Evolutionary conservation across 169 alveolate genomes (phyloP).

Genomic region (Plasmodium gaboni): DNA sequence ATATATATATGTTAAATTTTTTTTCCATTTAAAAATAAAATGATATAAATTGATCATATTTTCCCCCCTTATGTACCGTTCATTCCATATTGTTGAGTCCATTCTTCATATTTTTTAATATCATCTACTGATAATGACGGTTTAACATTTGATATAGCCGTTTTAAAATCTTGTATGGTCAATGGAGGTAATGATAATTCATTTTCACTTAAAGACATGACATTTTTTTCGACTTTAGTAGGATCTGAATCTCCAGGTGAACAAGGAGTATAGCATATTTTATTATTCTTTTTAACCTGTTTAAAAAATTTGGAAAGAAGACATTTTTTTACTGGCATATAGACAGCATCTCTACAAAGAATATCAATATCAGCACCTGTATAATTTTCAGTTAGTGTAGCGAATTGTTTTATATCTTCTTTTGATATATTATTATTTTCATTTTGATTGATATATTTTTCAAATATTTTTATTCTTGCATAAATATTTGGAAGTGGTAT

Average conservation of each 20-base stretch:
- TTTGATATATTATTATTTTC: constrained; percentile 82
- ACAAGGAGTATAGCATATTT: constrained; percentile 84
- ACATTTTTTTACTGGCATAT: constrained; percentile 83
- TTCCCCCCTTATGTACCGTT: constrained; percentile 56
- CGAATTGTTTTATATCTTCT: constrained; percentile 86
- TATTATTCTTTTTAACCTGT: constrained; percentile 67
- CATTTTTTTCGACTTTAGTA: constrained; percentile 82
- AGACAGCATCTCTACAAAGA: constrained; percentile 81
- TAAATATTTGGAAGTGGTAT: constrained; percentile 98
- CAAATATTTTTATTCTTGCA: constrained; percentile 92
- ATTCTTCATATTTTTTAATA: constrained; percentile 81
- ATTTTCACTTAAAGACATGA: constrained; percentile 87
- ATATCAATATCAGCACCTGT: constrained; percentile 84
- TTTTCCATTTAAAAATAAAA: too few relatives aligned
- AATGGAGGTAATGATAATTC: constrained; percentile 86
- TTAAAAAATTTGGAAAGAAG: constrained; percentile 79
- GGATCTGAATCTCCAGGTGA: constrained; percentile 86
- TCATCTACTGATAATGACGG: constrained; percentile 75
- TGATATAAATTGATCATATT: too few relatives aligned
- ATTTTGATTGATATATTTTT: constrained; percentile 79
- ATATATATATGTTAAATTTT: too few relatives aligned
- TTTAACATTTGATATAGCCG: constrained; percentile 59
- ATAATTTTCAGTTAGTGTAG: constrained; percentile 83
- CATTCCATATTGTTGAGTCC: constrained; percentile 86
- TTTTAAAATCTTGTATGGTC: constrained; percentile 75